Base-by-base conservation (phyloP, 2,329 filamentous ascomycete genomes). In the Fusarium devonianum region DNA sequence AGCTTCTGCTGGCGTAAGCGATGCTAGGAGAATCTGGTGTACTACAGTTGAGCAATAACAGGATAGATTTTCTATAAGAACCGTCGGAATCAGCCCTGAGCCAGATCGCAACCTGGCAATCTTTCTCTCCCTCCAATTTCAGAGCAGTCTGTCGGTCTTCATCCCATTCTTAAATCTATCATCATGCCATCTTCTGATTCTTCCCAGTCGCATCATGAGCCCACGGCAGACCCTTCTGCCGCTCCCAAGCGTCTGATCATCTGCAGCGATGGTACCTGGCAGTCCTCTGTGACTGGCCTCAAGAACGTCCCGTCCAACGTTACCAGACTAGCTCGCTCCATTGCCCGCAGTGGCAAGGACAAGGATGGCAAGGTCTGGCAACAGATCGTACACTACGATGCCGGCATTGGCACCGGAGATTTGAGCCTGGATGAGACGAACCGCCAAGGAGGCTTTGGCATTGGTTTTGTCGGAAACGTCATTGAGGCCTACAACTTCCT, bases 231-330 rank as follows among this genome's bases (percentile, higher is more conserved):
- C 28, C 30, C 35, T 17, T 35, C 22, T 25, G 49, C 53, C 11
- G 54, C 49, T 13, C 62, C 62, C 5, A 65, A 65, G 41, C 62
- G 62, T n/a, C 56, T 65, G 43, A 44, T 72, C 26, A 60, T 71
- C 32, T 73, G 71, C 49, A 73, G 70, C 23, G 71, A 74, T 43
- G 71, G 70, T 12, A 71, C 70, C 7, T 72, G 69, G 70, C 70
- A 69, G 41, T 56, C 40, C 3, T 54, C 54, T 5, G 61, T 62
- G 16, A 62, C 60, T 7, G 63, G 67, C 9, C 58, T 62, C 12
- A 60, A 58, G 30, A 59, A 60, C 19, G 54, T 64, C 36, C 62
- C 67, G 1, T 68, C 68, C 10, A 73, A 73, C 19, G 71, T 73
- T 8, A 67, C 66, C 19, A 67, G 69, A 12, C 57, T 73, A 6